These are phyloP conservation scores for Spizellomyces punctatus DNA, from an alignment of 192 early-diverging fungal species.

Conservation along the genomic window DNA sequence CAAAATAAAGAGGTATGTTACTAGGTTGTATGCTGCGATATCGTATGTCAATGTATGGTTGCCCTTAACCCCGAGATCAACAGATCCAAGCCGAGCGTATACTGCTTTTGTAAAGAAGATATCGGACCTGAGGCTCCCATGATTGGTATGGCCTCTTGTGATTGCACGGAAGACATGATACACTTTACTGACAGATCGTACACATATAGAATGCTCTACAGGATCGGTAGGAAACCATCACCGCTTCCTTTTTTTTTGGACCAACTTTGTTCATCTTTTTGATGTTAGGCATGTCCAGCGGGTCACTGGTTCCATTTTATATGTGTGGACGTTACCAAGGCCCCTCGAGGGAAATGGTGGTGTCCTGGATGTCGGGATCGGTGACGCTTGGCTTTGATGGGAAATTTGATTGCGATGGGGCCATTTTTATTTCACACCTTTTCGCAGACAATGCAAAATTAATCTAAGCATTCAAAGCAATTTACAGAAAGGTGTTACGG, in stretches of 20 bases:
- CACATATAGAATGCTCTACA: neutral
- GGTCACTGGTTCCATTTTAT: constrained; percentile 9
- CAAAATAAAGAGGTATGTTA: no score
- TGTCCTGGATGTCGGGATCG: constrained; percentile 14
- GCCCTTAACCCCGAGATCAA: no score
- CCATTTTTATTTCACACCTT: no score
- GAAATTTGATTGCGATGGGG: no score
- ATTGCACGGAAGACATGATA: neutral
- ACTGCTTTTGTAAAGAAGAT: constrained; percentile 13
- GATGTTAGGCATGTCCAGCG: neutral
- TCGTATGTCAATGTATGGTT: no score
- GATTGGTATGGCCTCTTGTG: neutral
- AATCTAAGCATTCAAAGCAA: no score
- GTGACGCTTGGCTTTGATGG: neutral
- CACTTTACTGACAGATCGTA: neutral
- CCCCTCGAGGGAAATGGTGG: constrained; percentile 11
- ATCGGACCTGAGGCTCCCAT: constrained; percentile 4
- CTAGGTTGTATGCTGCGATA: no score
- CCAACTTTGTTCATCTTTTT: no score
- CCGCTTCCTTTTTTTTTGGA: no score
- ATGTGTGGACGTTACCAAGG: constrained; percentile 5
- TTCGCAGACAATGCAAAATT: no score
- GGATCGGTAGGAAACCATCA: neutral
- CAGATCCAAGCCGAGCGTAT: neutral
- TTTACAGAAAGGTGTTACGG: no score